Base-by-base conservation (phyloP, 2,329 filamentous ascomycete species). In the Talaromyces sp. region DNA sequence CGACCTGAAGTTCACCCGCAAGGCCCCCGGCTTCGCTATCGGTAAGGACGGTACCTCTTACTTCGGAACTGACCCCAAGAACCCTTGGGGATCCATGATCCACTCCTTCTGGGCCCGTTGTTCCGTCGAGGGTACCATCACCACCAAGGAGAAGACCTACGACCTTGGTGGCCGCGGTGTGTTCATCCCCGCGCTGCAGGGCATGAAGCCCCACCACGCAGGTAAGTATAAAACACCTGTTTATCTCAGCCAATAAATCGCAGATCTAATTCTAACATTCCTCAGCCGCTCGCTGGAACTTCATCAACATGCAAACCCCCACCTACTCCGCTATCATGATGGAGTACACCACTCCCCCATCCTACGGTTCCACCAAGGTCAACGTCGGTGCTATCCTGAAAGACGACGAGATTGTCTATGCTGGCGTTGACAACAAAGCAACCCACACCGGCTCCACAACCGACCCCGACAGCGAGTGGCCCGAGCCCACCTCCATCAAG, bases 161-260 rank as follows among this genome's bases (percentile, higher is more conserved):
- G 87, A 96, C 71, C 86, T 96, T 72, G 87, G 85, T 67, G 93
- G 93, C 52, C 84, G 81, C 58, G 91, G 86, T 29, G 79, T 95
- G 66, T 93, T 91, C 75, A 81, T 88, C 61, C 88, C 94, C 72
- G 92, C 91, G 36, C 78, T 97, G 46, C 94, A 97, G 77, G 94
- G 92, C 71, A 97, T 97, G 93, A 99, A 99, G 82, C 94, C 94
- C 36, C 94, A 99, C 74, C 95, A 99, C 71, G 89, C 91, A 54
- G 92, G 83, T 86, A 77, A 65, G 77, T 65, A 44, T 32, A 33
- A 29, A 16, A 2, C 35, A 14, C 17, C 9, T 17, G 48, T 29
- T 13, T 41, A 9, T 1, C 3, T 20, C 27, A 33, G 27, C 19
- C 8, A 47, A 4, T 19, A 47, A 45, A 55, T 48, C 30, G 20